Conservation (phyloP, 495 filamentous ascomycete species). For the Penicillium psychrofluorescens region DNA sequence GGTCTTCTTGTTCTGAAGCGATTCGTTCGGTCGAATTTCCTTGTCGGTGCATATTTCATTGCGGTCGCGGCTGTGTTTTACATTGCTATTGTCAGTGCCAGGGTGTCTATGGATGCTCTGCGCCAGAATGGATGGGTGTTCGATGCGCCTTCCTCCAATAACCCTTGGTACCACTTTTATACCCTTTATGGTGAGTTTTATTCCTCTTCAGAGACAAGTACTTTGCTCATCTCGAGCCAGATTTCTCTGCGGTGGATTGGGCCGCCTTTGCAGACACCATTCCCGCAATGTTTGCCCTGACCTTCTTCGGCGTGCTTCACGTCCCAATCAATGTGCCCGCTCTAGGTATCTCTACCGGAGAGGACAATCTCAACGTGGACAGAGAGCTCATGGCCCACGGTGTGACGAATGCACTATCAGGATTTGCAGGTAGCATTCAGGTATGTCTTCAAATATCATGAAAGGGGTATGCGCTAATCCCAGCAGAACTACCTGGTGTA, state of each 20-base stretch:
- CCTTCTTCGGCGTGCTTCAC: slow-evolving; percentile 94
- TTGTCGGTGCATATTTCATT: slow-evolving; percentile 83
- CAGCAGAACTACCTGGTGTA: slow-evolving; percentile 87
- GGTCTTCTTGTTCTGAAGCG: slow-evolving; percentile 68
- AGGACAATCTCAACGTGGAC: slow-evolving; percentile 86
- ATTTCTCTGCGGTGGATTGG: slow-evolving; percentile 72
- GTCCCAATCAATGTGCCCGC: slow-evolving; percentile 97
- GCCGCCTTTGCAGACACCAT: slow-evolving; percentile 68
- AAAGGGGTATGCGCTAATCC: slow-evolving; percentile 1
- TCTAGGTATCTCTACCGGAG: slow-evolving; percentile 76
- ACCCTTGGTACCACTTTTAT: slow-evolving; percentile 97
- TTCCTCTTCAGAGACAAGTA: too few species aligned
- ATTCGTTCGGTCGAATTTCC: slow-evolving; percentile 68
- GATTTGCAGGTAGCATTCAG: slow-evolving; percentile 81
- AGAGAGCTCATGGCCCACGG: slow-evolving; percentile 90
- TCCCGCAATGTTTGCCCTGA: slow-evolving; percentile 93
- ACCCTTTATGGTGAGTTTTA: slow-evolving; percentile 65
- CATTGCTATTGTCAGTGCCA: slow-evolving; percentile 58
- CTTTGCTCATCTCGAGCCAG: slow-evolving; percentile 29
- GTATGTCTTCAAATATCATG: slow-evolving; percentile 22
- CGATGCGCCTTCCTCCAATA: slow-evolving; percentile 68
- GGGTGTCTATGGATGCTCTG: slow-evolving; percentile 54
- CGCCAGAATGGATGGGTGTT: slow-evolving; percentile 83
- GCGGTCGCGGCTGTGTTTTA: slow-evolving; percentile 76
- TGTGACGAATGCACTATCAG: slow-evolving; percentile 85